Evolutionary conservation across 75 land plant species (phyloP).

Genomic region (Picea glauca): DNA sequence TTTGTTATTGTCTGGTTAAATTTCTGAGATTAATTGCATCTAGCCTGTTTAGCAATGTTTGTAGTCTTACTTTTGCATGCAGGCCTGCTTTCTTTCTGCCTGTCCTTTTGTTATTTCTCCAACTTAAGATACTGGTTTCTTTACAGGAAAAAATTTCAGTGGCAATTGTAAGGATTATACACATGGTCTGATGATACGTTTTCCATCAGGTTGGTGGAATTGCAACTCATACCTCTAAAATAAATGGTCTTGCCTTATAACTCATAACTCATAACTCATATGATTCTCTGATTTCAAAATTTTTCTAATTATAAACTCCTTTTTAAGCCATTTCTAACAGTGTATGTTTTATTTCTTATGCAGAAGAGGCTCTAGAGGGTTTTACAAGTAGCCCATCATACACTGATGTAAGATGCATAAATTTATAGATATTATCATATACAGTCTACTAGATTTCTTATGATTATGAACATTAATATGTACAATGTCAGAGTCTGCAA

Average conservation of each 20-base stretch:
- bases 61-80: background rate
- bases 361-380: slow-evolving; percentile 76
- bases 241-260: background rate
- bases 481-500: background rate
- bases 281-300: background rate
- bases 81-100: too few relatives aligned
- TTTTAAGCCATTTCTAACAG: slow-evolving; percentile 8
- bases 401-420: slow-evolving; percentile 37
- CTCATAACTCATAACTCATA: background rate
- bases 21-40: background rate
- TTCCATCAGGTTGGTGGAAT: slow-evolving; percentile 63
- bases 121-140: background rate
- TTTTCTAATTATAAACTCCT: background rate
- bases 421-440: background rate
- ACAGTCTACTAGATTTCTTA: background rate
- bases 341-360: slow-evolving; percentile 11
- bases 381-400: slow-evolving; percentile 45
- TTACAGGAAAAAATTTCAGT: slow-evolving; percentile 60
- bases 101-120: background rate
- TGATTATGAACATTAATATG: background rate
- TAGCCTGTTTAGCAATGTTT: background rate
- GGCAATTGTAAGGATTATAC: slow-evolving; percentile 47
- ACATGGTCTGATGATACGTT: slow-evolving; percentile 70
- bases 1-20: background rate
- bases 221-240: background rate